Evolutionary conservation across 2,329 filamentous ascomycete species (phyloP).

Genomic region (Botryotinia convoluta): DNA sequence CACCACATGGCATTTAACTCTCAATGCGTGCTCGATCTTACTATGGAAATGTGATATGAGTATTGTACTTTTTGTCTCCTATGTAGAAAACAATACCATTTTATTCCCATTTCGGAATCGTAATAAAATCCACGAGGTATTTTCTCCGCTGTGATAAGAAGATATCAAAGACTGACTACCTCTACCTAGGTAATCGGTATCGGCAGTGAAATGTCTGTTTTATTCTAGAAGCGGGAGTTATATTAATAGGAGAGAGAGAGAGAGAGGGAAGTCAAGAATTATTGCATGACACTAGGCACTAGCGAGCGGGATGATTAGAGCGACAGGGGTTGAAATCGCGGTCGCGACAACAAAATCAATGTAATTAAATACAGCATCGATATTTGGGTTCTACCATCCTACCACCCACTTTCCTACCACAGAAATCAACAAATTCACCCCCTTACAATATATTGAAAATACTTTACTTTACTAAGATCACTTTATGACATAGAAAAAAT

Average conservation of each 20-base stretch:
- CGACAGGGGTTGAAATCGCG: slow-evolving; percentile 19
- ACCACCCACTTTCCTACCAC: slow-evolving; percentile 24
- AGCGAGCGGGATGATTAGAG: slow-evolving; percentile 11
- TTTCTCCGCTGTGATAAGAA: not conserved
- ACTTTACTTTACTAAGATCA: slow-evolving; percentile 22
- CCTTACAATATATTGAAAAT: slow-evolving; percentile 13
- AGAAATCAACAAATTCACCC: slow-evolving; percentile 20
- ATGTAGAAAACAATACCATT: not conserved
- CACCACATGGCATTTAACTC: not conserved
- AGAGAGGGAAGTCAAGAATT: not conserved
- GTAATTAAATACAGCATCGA: slow-evolving; percentile 25
- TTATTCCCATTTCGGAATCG: not conserved
- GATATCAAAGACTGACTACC: no score
- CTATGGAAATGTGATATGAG: not conserved
- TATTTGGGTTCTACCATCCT: slow-evolving; percentile 24
- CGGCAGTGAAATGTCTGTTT: not conserved
- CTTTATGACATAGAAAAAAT: slow-evolving; percentile 1
- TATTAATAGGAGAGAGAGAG: not conserved
- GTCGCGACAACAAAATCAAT: slow-evolving; percentile 21
- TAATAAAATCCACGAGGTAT: not conserved
- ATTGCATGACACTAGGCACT: slow-evolving; percentile 16
- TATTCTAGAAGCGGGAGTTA: slow-evolving; percentile 13
- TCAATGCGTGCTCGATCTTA: not conserved
- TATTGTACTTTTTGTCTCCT: not conserved
- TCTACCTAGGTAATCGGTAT: not conserved